Evolutionary conservation across 169 alveolate genomes (phyloP), one percentile per base, ranked within the genome.

Genomic region (Hepatocystis sp.): DNA sequence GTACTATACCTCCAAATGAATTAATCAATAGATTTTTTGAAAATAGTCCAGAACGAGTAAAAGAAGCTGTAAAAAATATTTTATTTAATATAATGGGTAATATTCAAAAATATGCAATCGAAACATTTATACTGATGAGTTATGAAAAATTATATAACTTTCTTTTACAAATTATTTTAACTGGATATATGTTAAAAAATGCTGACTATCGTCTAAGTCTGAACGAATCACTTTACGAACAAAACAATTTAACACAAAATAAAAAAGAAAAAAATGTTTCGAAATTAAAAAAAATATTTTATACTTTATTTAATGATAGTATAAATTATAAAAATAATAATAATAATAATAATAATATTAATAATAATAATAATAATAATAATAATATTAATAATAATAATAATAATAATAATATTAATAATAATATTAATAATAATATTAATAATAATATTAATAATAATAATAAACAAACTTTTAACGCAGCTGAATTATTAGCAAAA

Each of bases 141-240:
- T 42, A 91, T 36, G 96, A 93, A 25, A 88, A 92, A 55, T 61
- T 93, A 30, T 89, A 91, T 17, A 64, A 88, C 34, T 86, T 93
- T n/a, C 67, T 92, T 15, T 81, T 68, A 49, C 94, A 93, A 66
- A 84, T 93, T 53, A 91, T 88, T 36, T 68, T 93, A 67, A 93
- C 96, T 15, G 96, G 96, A 27, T 93, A 93, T 81, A 92, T 93
- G 93, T 68, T 92, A 46, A 91, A 93, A 76, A 93, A 93, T 76
- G 96, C 96, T 11, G 96, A 93, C 42, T 93, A 91, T 55, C 67
- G 96, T 17, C 67, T 76, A 51, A 68, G 92, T 32, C 90, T 93
- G 21, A 86, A 94, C 32, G 90, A 86, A 27, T 85, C 88, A 23
- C 88, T 90, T 21, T 61, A 78, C 34, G 88, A 85, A 27, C 68